Base-by-base conservation (phyloP, 345 rosid genomes). In the Syzygium jambos region DNA sequence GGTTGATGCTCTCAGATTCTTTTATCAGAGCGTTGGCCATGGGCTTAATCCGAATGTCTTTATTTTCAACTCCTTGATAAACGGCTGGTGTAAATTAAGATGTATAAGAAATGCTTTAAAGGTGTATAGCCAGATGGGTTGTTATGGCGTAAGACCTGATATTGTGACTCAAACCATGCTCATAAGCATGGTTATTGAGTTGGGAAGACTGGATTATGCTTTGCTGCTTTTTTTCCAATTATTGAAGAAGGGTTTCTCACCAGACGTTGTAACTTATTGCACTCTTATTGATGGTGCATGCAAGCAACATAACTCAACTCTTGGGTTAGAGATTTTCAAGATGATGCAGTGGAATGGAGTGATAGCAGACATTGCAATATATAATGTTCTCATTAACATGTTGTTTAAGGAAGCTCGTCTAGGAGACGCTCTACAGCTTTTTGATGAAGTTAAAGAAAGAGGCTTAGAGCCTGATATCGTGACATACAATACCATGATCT, bases 401-500 rank as follows among this genome's bases (percentile, higher is more conserved):
- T 80, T 90, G 85, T 86, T 86, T 52, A 91, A 90, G 87, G 87
- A 68, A 65, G 73, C 85, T 30, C 86, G 46, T 7, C 51, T 87
- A 17, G 90, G 86, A 38, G 89, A 87, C 14, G 94, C 94, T 43
- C 34, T 85, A 57, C 78, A 52, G 61, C 90, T 88, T 51, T 90
- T 93, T 16, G 46, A 52, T 5, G 87, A 88, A 83, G 91, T 94
- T 61, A 85, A 85, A n/a, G 55, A 87, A 65, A 85, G 87, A 78
- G 92, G 90, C 29, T 87, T 90, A 53, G 78, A 92, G 59, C 95
- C 92, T 73, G 95, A 93, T 90, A 85, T 91, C 46, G 78, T 93
- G 65, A 93, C 95, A 11, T 93, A 91, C 89, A 94, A 94, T 88
- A 92, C 94, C 2, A 57, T 94, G 94, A 87, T 92, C 61, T 90